These are phyloP conservation scores for Saccharomyces hybrid DNA, from an alignment of 1,139 yeast genomes.

Conservation along the genomic window DNA sequence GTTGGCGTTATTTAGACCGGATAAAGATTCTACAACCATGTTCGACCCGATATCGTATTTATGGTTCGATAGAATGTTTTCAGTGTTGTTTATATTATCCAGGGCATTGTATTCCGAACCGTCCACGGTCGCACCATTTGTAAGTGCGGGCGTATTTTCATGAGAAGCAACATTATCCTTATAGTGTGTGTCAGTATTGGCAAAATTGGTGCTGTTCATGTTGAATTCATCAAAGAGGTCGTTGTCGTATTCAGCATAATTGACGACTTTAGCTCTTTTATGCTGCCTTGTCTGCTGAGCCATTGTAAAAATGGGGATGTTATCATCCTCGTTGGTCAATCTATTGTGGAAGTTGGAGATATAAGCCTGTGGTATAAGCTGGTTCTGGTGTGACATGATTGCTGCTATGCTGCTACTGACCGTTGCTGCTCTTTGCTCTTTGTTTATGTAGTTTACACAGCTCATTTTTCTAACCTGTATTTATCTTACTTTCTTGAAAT, in stretches of 20 bases:
- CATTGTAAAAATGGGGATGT: conserved; percentile 60
- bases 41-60: background rate
- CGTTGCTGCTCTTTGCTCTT: background rate
- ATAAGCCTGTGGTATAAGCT: conserved; percentile 55
- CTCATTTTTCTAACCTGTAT: background rate
- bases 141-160: conserved; percentile 14
- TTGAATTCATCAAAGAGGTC: conserved; percentile 60
- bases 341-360: conserved; percentile 64
- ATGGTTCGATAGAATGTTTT: background rate
- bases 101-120: conserved; percentile 3
- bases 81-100: conserved; percentile 13
- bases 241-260: conserved; percentile 80
- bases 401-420: background rate
- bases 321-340: conserved; percentile 44
- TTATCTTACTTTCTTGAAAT: background rate
- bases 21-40: background rate
- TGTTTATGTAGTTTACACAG: background rate
- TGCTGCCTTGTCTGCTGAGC: conserved; percentile 72
- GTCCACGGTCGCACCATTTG: background rate
- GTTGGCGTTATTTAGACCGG: background rate
- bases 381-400: background rate
- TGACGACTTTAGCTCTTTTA: conserved; percentile 68
- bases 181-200: conserved; percentile 15
- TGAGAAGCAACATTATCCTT: conserved; percentile 11
- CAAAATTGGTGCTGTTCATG: conserved; percentile 24